Percentiles rank a stretch among this genome's conserved stretches.
These are phyloP conservation scores for Myxozyma mucilagina DNA, from an alignment of 805 yeast genomes.

Conservation along the genomic window DNA sequence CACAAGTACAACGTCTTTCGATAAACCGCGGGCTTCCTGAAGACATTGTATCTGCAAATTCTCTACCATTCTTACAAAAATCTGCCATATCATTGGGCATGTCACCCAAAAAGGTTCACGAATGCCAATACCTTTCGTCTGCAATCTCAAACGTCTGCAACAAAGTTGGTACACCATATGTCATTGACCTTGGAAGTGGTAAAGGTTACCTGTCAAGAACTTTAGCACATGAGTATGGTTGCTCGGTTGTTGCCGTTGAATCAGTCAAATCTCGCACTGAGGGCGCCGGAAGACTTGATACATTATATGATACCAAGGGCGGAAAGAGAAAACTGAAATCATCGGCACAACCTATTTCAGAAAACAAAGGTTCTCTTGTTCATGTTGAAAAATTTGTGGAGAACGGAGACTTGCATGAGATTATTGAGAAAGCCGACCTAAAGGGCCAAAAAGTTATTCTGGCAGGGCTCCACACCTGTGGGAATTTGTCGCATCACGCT, in stretches of 20 bases:
- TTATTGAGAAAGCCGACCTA: slow-evolving; percentile 14
- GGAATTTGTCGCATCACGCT: slow-evolving; percentile 32
- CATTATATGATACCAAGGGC: slow-evolving; percentile 15
- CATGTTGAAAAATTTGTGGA: slow-evolving; percentile 23
- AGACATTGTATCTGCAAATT: not conserved
- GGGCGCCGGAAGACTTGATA: slow-evolving; percentile 31
- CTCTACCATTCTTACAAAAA: slow-evolving; percentile 1
- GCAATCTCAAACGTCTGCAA: slow-evolving; percentile 17
- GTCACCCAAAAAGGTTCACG: slow-evolving; percentile 33
- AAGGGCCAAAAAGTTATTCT: slow-evolving; percentile 14
- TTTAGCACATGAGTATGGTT: slow-evolving; percentile 23
- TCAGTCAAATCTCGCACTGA: slow-evolving; percentile 18
- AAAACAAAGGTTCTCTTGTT: slow-evolving; percentile 13
- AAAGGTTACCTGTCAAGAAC: slow-evolving; percentile 34
- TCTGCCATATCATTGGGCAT: slow-evolving; percentile 30
- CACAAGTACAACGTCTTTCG: slow-evolving; percentile 7
- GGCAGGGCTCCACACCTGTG: slow-evolving; percentile 34
- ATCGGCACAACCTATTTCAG: not conserved
- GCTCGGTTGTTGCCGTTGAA: slow-evolving; percentile 31
- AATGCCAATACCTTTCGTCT: slow-evolving; percentile 28
- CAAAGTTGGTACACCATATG: slow-evolving; percentile 11
- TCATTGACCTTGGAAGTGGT: slow-evolving; percentile 35
- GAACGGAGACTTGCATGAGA: slow-evolving; percentile 17
- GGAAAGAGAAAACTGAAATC: slow-evolving; percentile 10
- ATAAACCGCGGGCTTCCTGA: slow-evolving; percentile 17